Evolutionary conservation across 441 rosid species (phyloP).

Genomic region (Metrosideros polymorpha): DNA sequence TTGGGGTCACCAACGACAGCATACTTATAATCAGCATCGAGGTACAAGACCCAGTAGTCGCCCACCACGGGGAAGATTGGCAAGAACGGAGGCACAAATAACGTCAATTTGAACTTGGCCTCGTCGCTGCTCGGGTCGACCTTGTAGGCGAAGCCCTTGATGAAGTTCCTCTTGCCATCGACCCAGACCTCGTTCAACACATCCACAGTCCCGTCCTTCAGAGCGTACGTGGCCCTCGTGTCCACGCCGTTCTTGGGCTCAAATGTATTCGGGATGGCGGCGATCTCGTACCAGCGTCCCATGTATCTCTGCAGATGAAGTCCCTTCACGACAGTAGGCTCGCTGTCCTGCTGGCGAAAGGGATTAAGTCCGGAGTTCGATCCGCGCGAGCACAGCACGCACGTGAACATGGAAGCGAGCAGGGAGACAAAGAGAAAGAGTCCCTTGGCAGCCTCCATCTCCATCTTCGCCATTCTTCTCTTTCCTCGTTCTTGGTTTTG

Average conservation of each 20-base stretch:
- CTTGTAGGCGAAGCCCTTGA: slow-evolving; percentile 69
- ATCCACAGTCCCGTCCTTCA: slow-evolving; percentile 58
- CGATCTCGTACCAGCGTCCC: slow-evolving; percentile 94
- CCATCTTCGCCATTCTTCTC: slow-evolving; percentile 28
- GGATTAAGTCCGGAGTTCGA: not conserved
- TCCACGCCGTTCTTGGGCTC: slow-evolving; percentile 65
- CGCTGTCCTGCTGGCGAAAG: not conserved
- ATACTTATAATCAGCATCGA: slow-evolving; percentile 51
- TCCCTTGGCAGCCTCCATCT: slow-evolving; percentile 64
- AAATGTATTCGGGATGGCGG: slow-evolving; percentile 59
- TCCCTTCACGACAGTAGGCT: not conserved
- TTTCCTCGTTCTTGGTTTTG: not conserved
- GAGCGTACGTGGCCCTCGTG: slow-evolving; percentile 71
- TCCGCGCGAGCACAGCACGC: not conserved
- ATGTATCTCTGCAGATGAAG: slow-evolving; percentile 45
- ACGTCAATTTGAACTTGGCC: slow-evolving; percentile 82
- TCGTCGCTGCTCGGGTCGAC: slow-evolving; percentile 69
- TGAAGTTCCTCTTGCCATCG: slow-evolving; percentile 47
- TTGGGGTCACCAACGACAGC: slow-evolving; percentile 70
- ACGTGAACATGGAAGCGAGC: not conserved
- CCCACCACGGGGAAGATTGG: slow-evolving; percentile 66
- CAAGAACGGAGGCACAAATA: slow-evolving; percentile 72
- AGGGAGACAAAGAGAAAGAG: not conserved
- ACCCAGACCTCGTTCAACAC: slow-evolving; percentile 77
- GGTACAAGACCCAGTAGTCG: slow-evolving; percentile 61